Evolutionary conservation across 768 basidiomycete genomes (phyloP).

Genomic region (Serendipita sp.): DNA sequence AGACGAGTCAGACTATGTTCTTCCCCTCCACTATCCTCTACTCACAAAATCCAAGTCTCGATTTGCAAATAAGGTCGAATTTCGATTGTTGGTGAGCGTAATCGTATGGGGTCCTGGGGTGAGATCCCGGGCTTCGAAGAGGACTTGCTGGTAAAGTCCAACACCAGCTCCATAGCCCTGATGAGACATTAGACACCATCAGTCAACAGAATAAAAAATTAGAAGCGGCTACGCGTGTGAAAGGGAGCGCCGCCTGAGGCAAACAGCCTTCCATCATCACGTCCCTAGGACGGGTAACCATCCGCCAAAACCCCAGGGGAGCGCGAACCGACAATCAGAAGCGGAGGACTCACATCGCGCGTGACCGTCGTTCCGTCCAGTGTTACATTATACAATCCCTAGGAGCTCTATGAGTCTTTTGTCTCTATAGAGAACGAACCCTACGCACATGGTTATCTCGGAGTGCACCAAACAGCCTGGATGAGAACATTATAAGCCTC

Average conservation of each 20-base stretch:
- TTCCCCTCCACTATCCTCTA: background rate
- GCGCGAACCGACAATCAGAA: background rate
- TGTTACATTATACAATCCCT: constrained; percentile 4
- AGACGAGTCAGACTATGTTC: background rate
- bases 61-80: background rate
- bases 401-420: background rate
- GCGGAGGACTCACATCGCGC: background rate
- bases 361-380: background rate
- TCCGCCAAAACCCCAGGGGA: no score
- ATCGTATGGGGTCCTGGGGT: background rate
- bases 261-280: no score
- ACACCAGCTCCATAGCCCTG: background rate
- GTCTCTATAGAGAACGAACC: background rate
- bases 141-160: background rate
- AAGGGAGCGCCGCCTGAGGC: no score
- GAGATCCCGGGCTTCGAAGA: background rate
- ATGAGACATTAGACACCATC: background rate
- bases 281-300: no score
- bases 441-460: constrained; percentile 1
- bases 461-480: background rate
- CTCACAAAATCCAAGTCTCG: constrained; percentile 1
- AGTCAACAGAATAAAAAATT: no score
- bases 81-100: background rate
- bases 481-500: background rate
- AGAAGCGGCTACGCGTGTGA: no score